Evolutionary conservation across 345 rosid genomes (phyloP).

Genomic region (Brassica nigra): DNA sequence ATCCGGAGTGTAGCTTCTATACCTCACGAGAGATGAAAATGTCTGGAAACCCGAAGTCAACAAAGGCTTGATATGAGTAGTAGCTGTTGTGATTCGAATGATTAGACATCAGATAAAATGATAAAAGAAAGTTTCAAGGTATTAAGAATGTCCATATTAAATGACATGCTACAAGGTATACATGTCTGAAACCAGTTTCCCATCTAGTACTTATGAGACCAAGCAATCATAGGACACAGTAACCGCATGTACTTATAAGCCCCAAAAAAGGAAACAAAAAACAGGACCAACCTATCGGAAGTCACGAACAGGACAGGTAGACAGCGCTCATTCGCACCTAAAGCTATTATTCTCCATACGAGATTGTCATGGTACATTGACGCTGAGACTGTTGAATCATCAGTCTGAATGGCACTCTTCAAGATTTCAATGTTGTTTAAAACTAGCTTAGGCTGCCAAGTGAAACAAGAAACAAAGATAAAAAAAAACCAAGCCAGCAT

Average conservation of each 20-base stretch:
- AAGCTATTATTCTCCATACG: slow-evolving; percentile 82
- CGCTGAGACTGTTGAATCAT: slow-evolving; percentile 61
- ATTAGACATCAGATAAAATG: slow-evolving; percentile 20
- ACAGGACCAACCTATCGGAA: slow-evolving; percentile 73
- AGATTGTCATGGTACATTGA: slow-evolving; percentile 90
- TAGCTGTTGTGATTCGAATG: slow-evolving; percentile 53
- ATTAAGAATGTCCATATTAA: background rate
- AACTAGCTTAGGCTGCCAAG: slow-evolving; percentile 90
- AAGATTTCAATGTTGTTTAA: slow-evolving; percentile 92
- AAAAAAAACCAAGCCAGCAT: slow-evolving; percentile 7
- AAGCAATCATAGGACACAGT: background rate
- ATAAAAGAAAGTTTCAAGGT: background rate
- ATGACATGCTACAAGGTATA: slow-evolving; percentile 4
- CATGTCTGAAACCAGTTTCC: background rate
- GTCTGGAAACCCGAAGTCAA: slow-evolving; percentile 85
- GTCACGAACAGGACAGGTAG: slow-evolving; percentile 81
- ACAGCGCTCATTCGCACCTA: slow-evolving; percentile 81
- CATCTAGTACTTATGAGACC: background rate
- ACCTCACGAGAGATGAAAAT: slow-evolving; percentile 98
- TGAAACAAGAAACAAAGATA: slow-evolving; percentile 31
- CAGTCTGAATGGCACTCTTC: slow-evolving; percentile 61
- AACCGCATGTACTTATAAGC: background rate
- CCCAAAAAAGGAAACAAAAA: background rate
- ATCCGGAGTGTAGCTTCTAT: slow-evolving; percentile 28
- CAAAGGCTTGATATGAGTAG: slow-evolving; percentile 79